Percentiles rank a stretch among this genome's conserved stretches.
Evolutionary conservation across 352 stramenopile species (phyloP).

Genomic region (Peronospora farinosa): DNA sequence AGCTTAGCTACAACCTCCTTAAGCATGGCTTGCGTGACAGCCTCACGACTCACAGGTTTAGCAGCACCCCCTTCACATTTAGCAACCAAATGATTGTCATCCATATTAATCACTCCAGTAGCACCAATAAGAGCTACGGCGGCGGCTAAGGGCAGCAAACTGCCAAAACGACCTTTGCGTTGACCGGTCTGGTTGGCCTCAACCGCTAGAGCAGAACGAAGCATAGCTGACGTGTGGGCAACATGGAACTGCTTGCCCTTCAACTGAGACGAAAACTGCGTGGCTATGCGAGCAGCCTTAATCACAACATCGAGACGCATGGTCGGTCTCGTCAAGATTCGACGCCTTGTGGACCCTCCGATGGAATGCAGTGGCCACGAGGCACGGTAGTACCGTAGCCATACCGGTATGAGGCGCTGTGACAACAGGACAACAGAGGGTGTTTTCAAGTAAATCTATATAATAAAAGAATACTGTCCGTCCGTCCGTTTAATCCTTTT

Average conservation of each 20-base stretch:
- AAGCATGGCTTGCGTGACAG: conserved; percentile 58
- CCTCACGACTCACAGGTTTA: conserved; percentile 42
- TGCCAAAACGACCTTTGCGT: conserved; percentile 12
- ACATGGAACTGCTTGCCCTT: conserved; percentile 24
- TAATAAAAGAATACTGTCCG: no score
- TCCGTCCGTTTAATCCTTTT: no score
- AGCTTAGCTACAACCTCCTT: conserved; percentile 82
- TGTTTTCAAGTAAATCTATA: no score
- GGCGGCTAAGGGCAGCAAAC: conserved; percentile 19
- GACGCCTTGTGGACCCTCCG: no score
- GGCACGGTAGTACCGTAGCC: no score
- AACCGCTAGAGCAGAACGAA: conserved; percentile 42
- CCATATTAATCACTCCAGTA: conserved; percentile 23
- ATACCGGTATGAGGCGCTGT: no score
- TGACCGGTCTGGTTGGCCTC: conserved; percentile 33
- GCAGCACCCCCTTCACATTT: conserved; percentile 30
- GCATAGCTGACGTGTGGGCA: conserved; percentile 27
- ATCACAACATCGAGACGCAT: conserved; percentile 52
- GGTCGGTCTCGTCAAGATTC: conserved; percentile 10
- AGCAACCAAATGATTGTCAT: conserved; percentile 12
- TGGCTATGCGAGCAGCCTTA: conserved; percentile 34
- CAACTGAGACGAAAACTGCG: conserved; percentile 35
- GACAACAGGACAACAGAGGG: no score
- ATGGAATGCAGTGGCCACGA: no score
- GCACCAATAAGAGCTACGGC: conserved; percentile 29